phyloP scores from a whole-genome alignment of 306 rosid genomes.

The Sicyos baderoa region DNA sequence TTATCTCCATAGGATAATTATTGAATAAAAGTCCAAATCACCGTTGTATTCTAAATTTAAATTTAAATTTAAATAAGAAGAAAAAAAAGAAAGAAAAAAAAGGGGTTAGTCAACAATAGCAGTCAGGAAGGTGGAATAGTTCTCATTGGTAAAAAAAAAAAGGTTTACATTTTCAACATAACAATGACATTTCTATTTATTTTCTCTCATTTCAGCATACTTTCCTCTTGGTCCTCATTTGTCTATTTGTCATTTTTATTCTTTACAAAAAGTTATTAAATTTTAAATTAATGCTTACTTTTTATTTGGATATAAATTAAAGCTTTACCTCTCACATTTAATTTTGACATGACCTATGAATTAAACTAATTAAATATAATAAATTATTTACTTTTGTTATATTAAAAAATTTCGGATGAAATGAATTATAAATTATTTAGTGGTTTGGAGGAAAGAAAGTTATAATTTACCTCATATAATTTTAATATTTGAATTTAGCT shows the following conservation, averaged over 20 bases:
- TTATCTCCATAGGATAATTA: background rate
- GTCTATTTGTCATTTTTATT: background rate
- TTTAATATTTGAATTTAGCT: no score
- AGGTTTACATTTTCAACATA: background rate
- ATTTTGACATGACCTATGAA: background rate
- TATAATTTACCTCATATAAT: no score
- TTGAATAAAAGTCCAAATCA: constrained; percentile 13
- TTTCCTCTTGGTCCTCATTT: background rate
- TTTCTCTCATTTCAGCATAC: background rate
- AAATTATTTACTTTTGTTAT: background rate
- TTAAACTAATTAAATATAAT: background rate
- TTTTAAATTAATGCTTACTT: background rate
- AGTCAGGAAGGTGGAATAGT: constrained; percentile 13
- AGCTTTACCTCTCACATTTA: background rate
- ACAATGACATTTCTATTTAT: constrained; percentile 7
- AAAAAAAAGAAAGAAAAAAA: background rate
- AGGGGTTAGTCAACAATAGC: constrained; percentile 11
- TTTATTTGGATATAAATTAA: no score
- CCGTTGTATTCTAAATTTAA: background rate
- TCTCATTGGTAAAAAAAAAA: constrained; percentile 2
- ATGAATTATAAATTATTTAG: no score
- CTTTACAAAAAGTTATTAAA: background rate
- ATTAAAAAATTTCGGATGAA: no score
- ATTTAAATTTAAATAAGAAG: no score
- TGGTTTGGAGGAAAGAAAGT: no score